A percentile compares a stretch with the other conserved stretches of the same genome.
These are phyloP conservation scores for Micractinium conductrix DNA, from an alignment of 139 green algal species.

Conservation along the genomic window DNA sequence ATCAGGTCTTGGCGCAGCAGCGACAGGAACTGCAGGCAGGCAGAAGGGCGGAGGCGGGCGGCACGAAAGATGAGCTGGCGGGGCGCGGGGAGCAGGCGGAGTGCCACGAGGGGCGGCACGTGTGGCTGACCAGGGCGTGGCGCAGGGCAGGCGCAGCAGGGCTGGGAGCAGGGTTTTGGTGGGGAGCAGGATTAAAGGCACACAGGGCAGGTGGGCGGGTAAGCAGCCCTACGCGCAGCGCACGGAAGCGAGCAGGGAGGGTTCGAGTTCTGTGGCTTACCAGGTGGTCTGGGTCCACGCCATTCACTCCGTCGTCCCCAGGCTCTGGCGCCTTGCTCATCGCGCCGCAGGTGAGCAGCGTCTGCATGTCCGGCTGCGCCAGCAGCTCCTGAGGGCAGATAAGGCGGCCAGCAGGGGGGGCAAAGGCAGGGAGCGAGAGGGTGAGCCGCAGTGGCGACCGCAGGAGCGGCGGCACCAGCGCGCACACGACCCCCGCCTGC, in stretches of 20 bases:
- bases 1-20: constrained; percentile 38
- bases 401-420: not conserved
- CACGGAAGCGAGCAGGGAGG: no score
- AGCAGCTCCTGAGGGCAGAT: constrained; percentile 12
- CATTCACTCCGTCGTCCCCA: constrained; percentile 1
- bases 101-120: not conserved
- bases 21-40: constrained; percentile 29
- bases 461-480: not conserved
- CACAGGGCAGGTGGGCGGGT: not conserved
- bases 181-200: not conserved
- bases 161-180: not conserved
- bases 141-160: no score
- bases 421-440: not conserved
- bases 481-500: no score
- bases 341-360: constrained; percentile 29
- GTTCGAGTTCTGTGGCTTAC: not conserved
- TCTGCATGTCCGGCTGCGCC: not conserved
- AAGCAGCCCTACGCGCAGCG: no score
- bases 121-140: not conserved
- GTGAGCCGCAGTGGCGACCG: no score
- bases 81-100: not conserved
- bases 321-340: constrained; percentile 22
- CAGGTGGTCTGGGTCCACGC: constrained; percentile 35
- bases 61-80: no score
- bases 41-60: not conserved